Base-by-base conservation (phyloP, 495 filamentous ascomycete genomes). In the Podospora fimiseda region DNA sequence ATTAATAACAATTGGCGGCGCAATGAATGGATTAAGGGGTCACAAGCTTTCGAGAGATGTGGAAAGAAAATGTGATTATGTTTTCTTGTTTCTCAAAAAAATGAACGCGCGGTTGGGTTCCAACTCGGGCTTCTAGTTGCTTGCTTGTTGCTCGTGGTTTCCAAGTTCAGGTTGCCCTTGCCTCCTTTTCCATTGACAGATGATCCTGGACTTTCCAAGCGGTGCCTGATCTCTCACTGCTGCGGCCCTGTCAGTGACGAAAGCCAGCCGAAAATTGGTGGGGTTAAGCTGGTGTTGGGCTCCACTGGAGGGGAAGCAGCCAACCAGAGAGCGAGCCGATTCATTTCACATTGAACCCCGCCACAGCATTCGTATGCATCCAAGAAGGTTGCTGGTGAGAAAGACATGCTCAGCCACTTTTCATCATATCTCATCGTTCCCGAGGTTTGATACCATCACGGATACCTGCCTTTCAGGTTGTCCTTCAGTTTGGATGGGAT, bases 201-300 rank as follows among this genome's bases (percentile, higher is more conserved):
- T 20, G 48, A 45, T 47, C 44, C 44, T 30, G 21, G 44, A 47
- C 42, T n/a, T 8, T 30, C 14, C 20, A 15, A 52, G 48, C 30
- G 56, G 52, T 61, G 59, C 59, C 59, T 61, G 55, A 61, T 44
- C 18, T 19, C 44, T 42, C 53, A 18, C 46, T 55, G 23, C 20
- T 49, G 52, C 39, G 44, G 41, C 43, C 54, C 21, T 42, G 22
- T 47, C 50, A 58, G 59, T 61, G 59, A 61, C 59, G 59, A 61
- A 54, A 54, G 53, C 19, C 51, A 18, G 36, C 19, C 42, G 46
- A 47, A 51, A 48, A 38, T 51, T 58, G 51, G 56, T 54, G 56
- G 56, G 56, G 56, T 41, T 53, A 33, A 33, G 24, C 24, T n/a
- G 23, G 33, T 50, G 36, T 22, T 21, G 40, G 52, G 22, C 9